phyloP scores from a whole-genome alignment of 495 filamentous ascomycete species.

The Tuber microsphaerosporum region DNA sequence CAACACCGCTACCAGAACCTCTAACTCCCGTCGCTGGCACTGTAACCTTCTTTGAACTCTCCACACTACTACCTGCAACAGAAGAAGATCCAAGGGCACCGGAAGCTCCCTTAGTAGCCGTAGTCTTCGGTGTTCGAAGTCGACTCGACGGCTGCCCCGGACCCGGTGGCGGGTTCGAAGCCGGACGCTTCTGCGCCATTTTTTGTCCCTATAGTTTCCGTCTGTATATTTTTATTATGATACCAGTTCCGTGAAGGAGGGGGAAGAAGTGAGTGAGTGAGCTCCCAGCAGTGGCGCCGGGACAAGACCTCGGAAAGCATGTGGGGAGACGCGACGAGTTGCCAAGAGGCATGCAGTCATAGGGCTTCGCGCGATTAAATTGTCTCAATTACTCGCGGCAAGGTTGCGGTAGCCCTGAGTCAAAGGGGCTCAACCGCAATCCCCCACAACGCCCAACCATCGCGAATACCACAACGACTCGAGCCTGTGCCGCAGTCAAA shows the following conservation, averaged over 20 bases:
- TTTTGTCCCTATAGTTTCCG: neutral
- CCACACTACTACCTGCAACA: neutral
- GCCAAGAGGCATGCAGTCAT: neutral
- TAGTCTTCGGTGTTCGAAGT: neutral
- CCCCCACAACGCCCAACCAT: no score
- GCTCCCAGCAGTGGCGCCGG: neutral
- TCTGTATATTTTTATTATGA: neutral
- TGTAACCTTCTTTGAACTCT: neutral
- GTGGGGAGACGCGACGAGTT: neutral
- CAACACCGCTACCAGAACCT: neutral
- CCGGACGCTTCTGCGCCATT: neutral
- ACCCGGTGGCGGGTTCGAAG: neutral
- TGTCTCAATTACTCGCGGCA: neutral
- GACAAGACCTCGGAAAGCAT: neutral
- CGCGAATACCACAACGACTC: no score
- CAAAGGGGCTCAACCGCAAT: no score
- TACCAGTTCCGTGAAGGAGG: neutral
- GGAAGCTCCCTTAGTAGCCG: neutral
- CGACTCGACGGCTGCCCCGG: neutral
- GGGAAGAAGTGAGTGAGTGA: neutral
- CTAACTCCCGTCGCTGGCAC: neutral
- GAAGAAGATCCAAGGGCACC: neutral
- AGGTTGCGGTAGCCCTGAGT: no score
- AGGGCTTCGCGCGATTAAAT: neutral
- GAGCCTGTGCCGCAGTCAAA: no score